Evolutionary conservation across 805 yeast species (phyloP), one percentile per base, ranked within the genome.

Genomic region (Lachancea quebecensis): DNA sequence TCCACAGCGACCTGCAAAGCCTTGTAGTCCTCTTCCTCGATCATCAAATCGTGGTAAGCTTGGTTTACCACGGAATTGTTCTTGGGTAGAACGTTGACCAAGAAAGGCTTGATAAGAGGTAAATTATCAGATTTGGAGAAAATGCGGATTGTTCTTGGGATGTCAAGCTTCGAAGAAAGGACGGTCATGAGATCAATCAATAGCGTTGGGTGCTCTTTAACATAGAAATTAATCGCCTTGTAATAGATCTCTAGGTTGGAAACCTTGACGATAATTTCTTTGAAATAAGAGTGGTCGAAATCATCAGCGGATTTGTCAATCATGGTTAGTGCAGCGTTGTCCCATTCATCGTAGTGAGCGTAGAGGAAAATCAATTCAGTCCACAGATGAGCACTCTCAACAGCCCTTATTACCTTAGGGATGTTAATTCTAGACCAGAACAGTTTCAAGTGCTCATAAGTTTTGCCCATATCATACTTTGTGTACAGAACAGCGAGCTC

Each of bases 331-430:
- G 96, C 89, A 50, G 99, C 99, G 67, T 93, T 93, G 67, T 93
- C 99, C 95, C 96, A 93, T 71, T 93, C 99, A 64, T 93, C 99
- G 66, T 93, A 93, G 68, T 93, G 99, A 64, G 96, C 89, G 71
- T 91, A 91, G 66, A 93, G 73, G 81, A 93, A 93, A 47, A 93
- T 88, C 56, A 91, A 75, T 70, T 93, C 99, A 16, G 95, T 93
- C 90, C 97, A 93, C 62, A 93, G 73, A 63, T 93, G 99, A 35
- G 96, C 93, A 46, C 72, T 79, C 68, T 91, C 97, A 60, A 93
- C 85, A 29, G 96, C 97, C 53, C 86, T 81, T 54, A 93, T 84
- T 41, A 88, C 98, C 73, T 91, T 93, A 57, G 99, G 98, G 71
- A 93, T 91, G 67, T 93, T 93, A 66, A 93, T 78, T 71, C 99